phyloP scores from a whole-genome alignment of 176 grass and related monocot genomes.

The Oropetium thomaeum region DNA sequence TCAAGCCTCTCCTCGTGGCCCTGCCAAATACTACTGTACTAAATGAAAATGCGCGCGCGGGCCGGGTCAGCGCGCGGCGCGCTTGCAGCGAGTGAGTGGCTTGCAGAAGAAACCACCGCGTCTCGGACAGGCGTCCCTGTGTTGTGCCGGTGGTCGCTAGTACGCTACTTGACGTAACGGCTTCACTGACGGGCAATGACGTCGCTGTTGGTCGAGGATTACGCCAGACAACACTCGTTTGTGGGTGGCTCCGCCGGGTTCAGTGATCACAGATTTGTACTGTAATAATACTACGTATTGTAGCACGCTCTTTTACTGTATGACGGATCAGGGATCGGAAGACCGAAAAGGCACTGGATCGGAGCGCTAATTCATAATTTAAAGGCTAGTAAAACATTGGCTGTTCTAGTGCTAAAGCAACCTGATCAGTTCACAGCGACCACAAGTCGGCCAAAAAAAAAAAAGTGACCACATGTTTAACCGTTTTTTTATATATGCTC shows the following conservation, averaged over 20 bases:
- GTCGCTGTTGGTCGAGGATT: not conserved
- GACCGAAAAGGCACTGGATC: not conserved
- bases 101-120: constrained; percentile 24
- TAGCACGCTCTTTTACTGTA: not conserved
- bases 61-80: not conserved
- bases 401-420: not conserved
- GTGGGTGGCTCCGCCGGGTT: not conserved
- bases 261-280: not conserved
- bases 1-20: not conserved
- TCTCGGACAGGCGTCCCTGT: not conserved
- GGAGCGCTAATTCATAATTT: not conserved
- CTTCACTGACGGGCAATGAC: not conserved
- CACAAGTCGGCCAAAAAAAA: too few relatives aligned
- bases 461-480: not conserved
- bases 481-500: too few relatives aligned
- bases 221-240: not conserved
- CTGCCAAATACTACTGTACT: too few relatives aligned
- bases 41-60: not conserved
- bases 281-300: not conserved
- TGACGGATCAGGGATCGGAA: not conserved
- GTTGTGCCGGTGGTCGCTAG: not conserved
- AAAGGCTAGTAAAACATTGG: not conserved
- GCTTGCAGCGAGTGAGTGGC: too few relatives aligned
- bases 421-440: not conserved
- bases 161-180: not conserved